These are phyloP conservation scores for Arthrinium puccinioides DNA, from an alignment of 2,329 filamentous ascomycete species.

Conservation along the genomic window DNA sequence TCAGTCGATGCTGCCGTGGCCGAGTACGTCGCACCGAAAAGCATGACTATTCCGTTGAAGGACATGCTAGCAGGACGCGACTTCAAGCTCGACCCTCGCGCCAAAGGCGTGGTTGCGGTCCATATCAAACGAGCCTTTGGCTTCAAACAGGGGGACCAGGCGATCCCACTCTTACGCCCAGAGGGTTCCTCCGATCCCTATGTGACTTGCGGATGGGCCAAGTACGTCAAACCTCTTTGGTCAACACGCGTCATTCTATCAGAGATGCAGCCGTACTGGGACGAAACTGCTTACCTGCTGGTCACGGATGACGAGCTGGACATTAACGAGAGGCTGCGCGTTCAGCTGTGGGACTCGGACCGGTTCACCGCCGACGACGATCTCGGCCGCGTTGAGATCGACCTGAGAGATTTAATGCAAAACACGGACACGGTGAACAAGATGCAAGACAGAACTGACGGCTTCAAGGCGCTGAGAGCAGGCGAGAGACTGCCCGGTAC, in stretches of 20 bases:
- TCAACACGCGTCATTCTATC: conserved; percentile 1
- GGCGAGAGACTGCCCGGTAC: conserved; percentile 1
- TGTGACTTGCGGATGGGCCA: conserved; percentile 4
- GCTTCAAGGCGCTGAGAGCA: conserved; percentile 1
- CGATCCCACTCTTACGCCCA: conserved; percentile 1
- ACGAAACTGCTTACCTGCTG: conserved; percentile 1
- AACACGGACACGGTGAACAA: conserved; percentile 1
- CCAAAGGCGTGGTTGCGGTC: not conserved
- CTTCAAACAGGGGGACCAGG: conserved; percentile 3
- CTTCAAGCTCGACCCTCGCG: conserved; percentile 2
- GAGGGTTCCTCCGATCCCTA: conserved; percentile 1
- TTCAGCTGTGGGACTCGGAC: conserved; percentile 3
- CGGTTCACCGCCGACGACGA: conserved; percentile 3
- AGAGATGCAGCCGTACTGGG: conserved; percentile 3
- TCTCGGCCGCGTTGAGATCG: conserved; percentile 3
- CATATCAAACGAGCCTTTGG: not conserved
- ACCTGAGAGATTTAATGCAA: not conserved
- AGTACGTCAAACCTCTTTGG: conserved; percentile 3
- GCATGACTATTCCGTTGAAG: not conserved
- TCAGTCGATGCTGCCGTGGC: conserved; percentile 3
- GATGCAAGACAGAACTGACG: conserved; percentile 3
- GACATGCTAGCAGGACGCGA: conserved; percentile 1
- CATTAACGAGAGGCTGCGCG: conserved; percentile 3
- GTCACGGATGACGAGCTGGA: conserved; percentile 3
- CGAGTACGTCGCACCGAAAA: conserved; percentile 4